Conservation (phyloP, 257 asterid genomes). For the Gentiana macrophylla region DNA sequence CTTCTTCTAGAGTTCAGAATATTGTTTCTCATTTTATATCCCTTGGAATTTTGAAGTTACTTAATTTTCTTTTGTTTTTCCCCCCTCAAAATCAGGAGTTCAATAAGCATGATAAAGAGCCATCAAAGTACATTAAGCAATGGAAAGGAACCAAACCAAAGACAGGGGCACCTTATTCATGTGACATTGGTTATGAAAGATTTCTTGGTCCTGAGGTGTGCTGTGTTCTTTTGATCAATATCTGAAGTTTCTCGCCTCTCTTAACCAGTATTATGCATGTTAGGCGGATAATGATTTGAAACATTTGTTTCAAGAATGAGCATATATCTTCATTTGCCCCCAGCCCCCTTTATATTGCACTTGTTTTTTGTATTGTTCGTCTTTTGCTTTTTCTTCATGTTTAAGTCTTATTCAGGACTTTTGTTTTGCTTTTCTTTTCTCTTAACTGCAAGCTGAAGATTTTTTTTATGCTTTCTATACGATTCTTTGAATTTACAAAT, state of each 20-base stretch:
- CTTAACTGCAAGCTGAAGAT: too few relatives aligned
- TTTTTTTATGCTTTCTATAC: too few relatives aligned
- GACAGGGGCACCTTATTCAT: conserved; percentile 92
- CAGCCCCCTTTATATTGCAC: too few relatives aligned
- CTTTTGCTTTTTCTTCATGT: too few relatives aligned
- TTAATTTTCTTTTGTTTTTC: neutral
- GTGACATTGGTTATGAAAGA: conserved; percentile 95
- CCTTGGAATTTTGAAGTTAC: too few relatives aligned
- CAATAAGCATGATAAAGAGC: conserved; percentile 92
- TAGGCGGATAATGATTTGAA: neutral
- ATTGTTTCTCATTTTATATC: too few relatives aligned
- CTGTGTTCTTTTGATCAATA: conserved; percentile 13
- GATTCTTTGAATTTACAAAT: too few relatives aligned
- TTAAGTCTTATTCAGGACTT: too few relatives aligned
- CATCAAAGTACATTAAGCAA: conserved; percentile 71
- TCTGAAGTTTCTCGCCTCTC: conserved; percentile 10
- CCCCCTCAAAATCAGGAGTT: conserved; percentile 58
- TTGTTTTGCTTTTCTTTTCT: too few relatives aligned
- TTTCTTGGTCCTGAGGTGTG: conserved; percentile 98
- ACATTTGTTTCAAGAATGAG: neutral
- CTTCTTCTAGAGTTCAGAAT: too few relatives aligned
- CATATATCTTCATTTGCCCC: too few relatives aligned
- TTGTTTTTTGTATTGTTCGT: neutral
- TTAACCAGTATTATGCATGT: neutral
- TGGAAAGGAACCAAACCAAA: conserved; percentile 94